Evolutionary conservation across 2,329 filamentous ascomycete genomes (phyloP), one percentile per base, ranked within the genome.

Genomic region (Xylaria sp.): DNA sequence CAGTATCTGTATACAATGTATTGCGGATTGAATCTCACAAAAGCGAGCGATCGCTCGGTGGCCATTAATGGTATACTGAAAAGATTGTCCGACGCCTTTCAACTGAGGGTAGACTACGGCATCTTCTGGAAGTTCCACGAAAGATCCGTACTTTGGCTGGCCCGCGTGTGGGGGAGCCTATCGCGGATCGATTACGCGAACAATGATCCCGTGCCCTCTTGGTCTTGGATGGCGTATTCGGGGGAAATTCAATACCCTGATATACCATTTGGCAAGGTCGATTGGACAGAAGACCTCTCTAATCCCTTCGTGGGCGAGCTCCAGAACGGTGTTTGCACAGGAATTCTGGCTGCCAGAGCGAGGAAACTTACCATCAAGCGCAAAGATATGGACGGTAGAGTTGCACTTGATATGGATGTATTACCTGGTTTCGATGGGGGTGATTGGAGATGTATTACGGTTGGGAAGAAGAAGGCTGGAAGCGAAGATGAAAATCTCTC

Each of bases 161-260:
- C 59, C n/a, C 9, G 31, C 2, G 18, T 3, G 3, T 2, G 7
- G 12, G n/a, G n/a, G 3, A 61, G 18, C 12, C 18, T 59, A 23
- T 46, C 23, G 39, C 39, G 56, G 23, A 33, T 59, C 8, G 25
- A 48, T 7, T 46, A 59, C 18, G 25, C 39, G 23, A 48, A 15
- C n/a, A 20, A 33, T 12, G 39, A 48, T 13, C 18, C 25, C 8
- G 12, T 48, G 39, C 57, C 57, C 1, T 52, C 59, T 41, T 62
- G 59, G 59, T 62, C 59, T 31, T 62, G 59, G n/a, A 25, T 52
- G 59, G 59, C 59, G 20, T 62, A 41, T 28, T 62, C 59, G 10
- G 59, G 59, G 36, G 25, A 18, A n/a, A 62, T 62, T n/a, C 10
- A 4, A 25, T 62, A 25, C 33, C 59, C 31, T 18, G 48, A 62